Base-by-base conservation (phyloP, 768 basidiomycete genomes). In the Mycena capillaripes region DNA sequence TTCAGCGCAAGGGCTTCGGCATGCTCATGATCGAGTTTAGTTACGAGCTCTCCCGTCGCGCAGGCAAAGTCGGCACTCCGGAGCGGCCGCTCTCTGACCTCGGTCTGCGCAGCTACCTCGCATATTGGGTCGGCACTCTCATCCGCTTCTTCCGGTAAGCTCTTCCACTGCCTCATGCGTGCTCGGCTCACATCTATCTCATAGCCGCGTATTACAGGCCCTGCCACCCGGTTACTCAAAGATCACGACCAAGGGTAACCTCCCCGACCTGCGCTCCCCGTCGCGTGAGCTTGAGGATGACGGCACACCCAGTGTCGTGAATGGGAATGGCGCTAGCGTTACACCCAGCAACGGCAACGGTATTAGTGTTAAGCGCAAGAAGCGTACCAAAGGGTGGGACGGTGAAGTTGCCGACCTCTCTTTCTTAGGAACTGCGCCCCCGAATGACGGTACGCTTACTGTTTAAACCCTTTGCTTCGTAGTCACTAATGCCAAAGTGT, bases 1-100 rank as follows among this genome's bases (percentile, higher is more conserved):
- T 92, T 78, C 97, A 98, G 78, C 88, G 91, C 69, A 89, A 92
- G 76, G 95, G 96, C 8, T 98, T 93, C 77, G 98, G 97, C 3
- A 96, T 95, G 88, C 91, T 99, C 29, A 88, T 99, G 88, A 98
- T 99, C 73, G 97, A 99, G 84, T 98, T 99, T 86, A 99, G 97
- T 81, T 99, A 99, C 78, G 96, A 97, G 79, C 86, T 98, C 9
- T 98, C 96, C 23, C 89, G 94, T 52, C 88, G 91, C 62, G 87
- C 89, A 14, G 91, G 92, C 2, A 95, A 92, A 77, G 86, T 94
- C 8, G 97, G 97, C 21, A 96, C 96, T 2, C 98, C 98, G 0
- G 98, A 99, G 83, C 90, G 97, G 11, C 98, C 98, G 1, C 86
- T 99, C 5, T 98, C 97, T 0, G 96, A 97, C 73, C 90, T 99